Conservation (phyloP, 176 grass and related monocot genomes). For the Rhynchospora pubera region DNA sequence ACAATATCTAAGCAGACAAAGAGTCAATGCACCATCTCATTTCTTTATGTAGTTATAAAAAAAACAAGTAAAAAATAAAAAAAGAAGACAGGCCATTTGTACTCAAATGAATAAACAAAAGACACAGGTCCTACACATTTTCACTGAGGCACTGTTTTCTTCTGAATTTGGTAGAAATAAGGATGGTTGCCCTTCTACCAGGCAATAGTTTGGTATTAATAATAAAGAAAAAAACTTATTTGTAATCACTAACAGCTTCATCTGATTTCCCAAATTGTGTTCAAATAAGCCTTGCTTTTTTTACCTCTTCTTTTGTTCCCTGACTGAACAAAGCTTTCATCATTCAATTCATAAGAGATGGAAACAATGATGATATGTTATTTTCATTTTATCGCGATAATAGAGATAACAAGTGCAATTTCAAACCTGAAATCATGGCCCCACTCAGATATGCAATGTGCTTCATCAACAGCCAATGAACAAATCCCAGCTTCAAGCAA, state of each 20-base stretch:
- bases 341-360: background rate
- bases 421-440: slow-evolving; percentile 97
- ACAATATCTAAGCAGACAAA: background rate
- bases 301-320: background rate
- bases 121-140: background rate
- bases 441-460: slow-evolving; percentile 98
- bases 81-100: background rate
- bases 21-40: background rate
- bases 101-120: background rate
- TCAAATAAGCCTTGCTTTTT: background rate
- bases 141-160: background rate
- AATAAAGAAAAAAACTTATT: background rate
- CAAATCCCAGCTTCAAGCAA: slow-evolving; percentile 61
- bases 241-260: background rate
- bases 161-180: background rate
- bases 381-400: background rate
- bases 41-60: background rate
- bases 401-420: background rate
- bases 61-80: background rate
- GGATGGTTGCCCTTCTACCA: background rate
- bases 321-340: background rate
- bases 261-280: background rate
- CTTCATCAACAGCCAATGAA: slow-evolving; percentile 87
- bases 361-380: background rate
- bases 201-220: background rate